Percentiles rank a stretch among this genome's conserved stretches.
Conservation (phyloP, 768 basidiomycete genomes). For the Mycena vulgaris region DNA sequence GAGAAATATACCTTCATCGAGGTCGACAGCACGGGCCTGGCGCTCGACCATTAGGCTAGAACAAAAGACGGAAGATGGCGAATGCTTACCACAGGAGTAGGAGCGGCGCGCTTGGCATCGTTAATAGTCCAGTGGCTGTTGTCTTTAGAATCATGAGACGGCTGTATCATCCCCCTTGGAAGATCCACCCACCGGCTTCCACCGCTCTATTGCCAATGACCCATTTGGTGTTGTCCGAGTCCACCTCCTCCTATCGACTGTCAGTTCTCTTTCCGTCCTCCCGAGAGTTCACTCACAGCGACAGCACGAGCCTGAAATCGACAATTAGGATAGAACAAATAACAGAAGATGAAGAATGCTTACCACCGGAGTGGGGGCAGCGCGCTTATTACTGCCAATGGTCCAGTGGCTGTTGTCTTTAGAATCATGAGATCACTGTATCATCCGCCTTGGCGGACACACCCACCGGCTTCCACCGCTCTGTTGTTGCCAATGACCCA, state of each 20-base stretch:
- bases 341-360: no score
- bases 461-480: background rate
- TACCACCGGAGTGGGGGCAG: no score
- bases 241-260: background rate
- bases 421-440: no score
- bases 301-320: background rate
- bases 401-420: background rate
- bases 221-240: background rate
- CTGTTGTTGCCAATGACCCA: background rate
- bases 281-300: no score
- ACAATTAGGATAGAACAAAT: no score
- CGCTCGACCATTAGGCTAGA: no score
- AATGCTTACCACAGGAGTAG: no score
- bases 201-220: background rate
- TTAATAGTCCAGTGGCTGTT: background rate
- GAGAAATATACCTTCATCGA: background rate
- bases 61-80: no score
- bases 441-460: no score
- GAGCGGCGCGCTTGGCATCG: background rate
- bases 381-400: background rate
- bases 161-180: no score
- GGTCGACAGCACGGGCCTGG: background rate
- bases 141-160: background rate
- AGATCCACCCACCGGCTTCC: background rate
- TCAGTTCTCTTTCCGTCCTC: no score